Evolutionary conservation across 2,329 filamentous ascomycete species (phyloP), one percentile per base, ranked within the genome.

Genomic region (Fusarium circinatum): DNA sequence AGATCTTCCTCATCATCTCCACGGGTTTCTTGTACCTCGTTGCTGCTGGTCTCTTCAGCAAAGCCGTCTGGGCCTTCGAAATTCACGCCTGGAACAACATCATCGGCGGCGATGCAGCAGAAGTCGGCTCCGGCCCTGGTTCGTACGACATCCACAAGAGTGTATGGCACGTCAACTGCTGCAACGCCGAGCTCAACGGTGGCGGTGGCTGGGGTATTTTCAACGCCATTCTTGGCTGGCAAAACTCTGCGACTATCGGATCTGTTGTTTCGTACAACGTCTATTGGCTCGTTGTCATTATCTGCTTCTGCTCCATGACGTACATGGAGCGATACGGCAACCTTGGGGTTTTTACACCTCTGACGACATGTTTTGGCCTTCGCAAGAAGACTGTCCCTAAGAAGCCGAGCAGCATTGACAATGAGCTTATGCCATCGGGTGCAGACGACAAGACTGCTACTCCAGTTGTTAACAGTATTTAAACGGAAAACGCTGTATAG

Each of bases 401-500:
- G 34, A 55, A 55, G 34, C 51, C 51, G 8, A 30, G 24, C 26
- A 55, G 34, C 4, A 28, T 39, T 28, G 34, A 55, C 1, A 41
- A 55, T 41, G 51, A 52, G 51, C 51, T 39, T 2, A 41, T 55
- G 34, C 34, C 34, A 1, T 41, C 34, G 0, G 1, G 4, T n/a
- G 34, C 2, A 14, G 14, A 55, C 3, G 34, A 13, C 8, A 55
- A 55, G 51, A 41, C 51, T 18, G 34, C 51, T 14, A 55, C 4
- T 3, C 51, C 51, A n/a, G 20, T 28, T 14, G 15, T 55, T 2
- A 41, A 15, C 15, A 28, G 15, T 8, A 9, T 55, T n/a, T 38
- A 18, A 13, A 18, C 0, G 4, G 3, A 0, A 39, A 6, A 1
- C 2, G 10, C 5, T 3, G 2, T 28, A 9, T 5, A 1, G 1